Conservation (phyloP, 2,329 filamentous ascomycete genomes). For the Paecilomyces sp. region DNA sequence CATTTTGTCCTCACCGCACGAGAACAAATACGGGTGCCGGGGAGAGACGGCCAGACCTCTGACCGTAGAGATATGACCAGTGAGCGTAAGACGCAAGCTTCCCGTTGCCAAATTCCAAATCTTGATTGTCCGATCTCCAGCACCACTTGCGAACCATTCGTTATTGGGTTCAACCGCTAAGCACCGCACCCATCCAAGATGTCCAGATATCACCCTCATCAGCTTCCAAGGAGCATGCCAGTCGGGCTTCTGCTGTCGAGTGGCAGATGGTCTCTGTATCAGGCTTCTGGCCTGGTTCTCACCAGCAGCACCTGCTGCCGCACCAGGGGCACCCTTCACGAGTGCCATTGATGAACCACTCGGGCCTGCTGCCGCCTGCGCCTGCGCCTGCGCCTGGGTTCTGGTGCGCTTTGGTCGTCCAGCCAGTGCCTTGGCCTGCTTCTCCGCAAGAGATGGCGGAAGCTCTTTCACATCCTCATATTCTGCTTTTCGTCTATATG, state of each 20-base stretch:
- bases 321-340: conserved; percentile 30
- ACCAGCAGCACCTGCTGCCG: conserved; percentile 23
- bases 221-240: conserved; percentile 99
- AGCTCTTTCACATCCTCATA: conserved; percentile 72
- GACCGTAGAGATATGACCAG: conserved; percentile 90
- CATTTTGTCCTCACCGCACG: conserved; percentile 98
- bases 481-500: conserved; percentile 50
- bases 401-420: conserved; percentile 58
- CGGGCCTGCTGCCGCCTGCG: conserved; percentile 45
- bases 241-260: conserved; percentile 68
- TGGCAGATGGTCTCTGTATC: conserved; percentile 54
- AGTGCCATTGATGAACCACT: conserved; percentile 51
- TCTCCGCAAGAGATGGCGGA: conserved; percentile 69
- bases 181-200: conserved; percentile 87
- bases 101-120: conserved; percentile 96
- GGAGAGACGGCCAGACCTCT: conserved; percentile 87
- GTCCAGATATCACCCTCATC: conserved; percentile 93
- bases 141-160: conserved; percentile 94
- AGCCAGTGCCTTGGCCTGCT: conserved; percentile 61
- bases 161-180: conserved; percentile 93
- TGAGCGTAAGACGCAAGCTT: conserved; percentile 74
- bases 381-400: conserved; percentile 38
- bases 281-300: conserved; percentile 51
- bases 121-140: conserved; percentile 94
- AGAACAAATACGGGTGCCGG: conserved; percentile 93